These are phyloP conservation scores for Mortierella alpina DNA, from an alignment of 192 early-diverging fungal species.

Conservation along the genomic window DNA sequence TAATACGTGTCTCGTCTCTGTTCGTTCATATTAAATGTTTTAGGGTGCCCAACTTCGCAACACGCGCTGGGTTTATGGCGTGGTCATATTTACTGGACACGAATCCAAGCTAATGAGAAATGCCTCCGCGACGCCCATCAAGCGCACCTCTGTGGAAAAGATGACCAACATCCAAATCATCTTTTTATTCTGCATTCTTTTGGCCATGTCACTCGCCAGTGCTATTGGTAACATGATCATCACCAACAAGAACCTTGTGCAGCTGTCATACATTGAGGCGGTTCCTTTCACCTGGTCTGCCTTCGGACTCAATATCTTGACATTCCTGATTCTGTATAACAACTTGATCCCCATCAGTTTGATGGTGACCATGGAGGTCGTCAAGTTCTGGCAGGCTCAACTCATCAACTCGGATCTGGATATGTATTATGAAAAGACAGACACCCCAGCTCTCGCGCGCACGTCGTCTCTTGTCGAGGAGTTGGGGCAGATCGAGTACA, in stretches of 20 bases:
- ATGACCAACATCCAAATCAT: conserved; percentile 95
- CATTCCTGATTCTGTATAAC: conserved; percentile 98
- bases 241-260: conserved; percentile 46
- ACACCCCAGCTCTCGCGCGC: conserved; percentile 92
- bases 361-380: conserved; percentile 98
- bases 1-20: neutral
- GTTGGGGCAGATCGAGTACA: conserved; percentile 96
- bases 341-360: conserved; percentile 98
- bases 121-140: conserved; percentile 91
- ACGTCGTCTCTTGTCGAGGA: conserved; percentile 97
- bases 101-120: conserved; percentile 99
- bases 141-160: conserved; percentile 89
- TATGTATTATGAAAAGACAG: conserved; percentile 94
- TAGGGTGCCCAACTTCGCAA: conserved; percentile 93
- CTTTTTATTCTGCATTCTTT: conserved; percentile 89
- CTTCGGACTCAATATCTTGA: conserved; percentile 92
- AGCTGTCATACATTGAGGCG: conserved; percentile 34
- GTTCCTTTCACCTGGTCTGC: conserved; percentile 45
- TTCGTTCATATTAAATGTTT: neutral
- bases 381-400: conserved; percentile 90
- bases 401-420: conserved; percentile 95
- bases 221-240: conserved; percentile 84
- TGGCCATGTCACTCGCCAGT: conserved; percentile 87
- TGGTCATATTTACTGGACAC: conserved; percentile 97
- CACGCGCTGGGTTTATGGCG: conserved; percentile 92